Conservation (phyloP, 352 stramenopile genomes). For the Pythium periplocum region DNA sequence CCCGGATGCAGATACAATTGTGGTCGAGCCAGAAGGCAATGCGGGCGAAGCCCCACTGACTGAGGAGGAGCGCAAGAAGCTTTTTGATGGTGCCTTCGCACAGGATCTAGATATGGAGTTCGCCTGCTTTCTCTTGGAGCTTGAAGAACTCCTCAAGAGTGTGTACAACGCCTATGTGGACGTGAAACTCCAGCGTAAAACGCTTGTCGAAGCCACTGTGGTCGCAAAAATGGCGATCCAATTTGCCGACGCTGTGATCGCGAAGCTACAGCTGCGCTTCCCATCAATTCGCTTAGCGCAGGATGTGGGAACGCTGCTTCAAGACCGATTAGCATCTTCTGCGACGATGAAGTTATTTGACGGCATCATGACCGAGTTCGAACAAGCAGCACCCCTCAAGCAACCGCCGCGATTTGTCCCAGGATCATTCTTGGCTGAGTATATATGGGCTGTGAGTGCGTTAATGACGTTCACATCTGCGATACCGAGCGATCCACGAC, state of each 20-base stretch:
- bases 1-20: background rate
- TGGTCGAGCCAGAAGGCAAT: too few relatives aligned
- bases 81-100: conserved; percentile 21
- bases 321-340: conserved; percentile 1
- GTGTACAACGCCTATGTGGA: conserved; percentile 23
- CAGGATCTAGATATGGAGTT: conserved; percentile 22
- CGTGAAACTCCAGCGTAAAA: conserved; percentile 28
- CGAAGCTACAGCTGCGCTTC: conserved; percentile 17
- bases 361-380: too few relatives aligned
- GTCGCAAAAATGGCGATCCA: conserved; percentile 27
- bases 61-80: conserved; percentile 4
- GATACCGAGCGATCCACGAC: background rate
- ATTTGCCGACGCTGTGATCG: conserved; percentile 10
- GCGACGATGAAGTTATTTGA: conserved; percentile 4
- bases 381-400: too few relatives aligned
- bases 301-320: conserved; percentile 6
- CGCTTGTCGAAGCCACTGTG: conserved; percentile 29
- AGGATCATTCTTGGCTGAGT: conserved; percentile 4
- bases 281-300: conserved; percentile 14
- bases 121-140: conserved; percentile 25
- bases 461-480: conserved; percentile 4
- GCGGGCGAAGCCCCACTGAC: background rate
- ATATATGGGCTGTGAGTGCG: conserved; percentile 1
- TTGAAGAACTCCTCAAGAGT: conserved; percentile 3
- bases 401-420: background rate